Base-by-base conservation (phyloP, 768 basidiomycete genomes). In the Epithele typhae region DNA sequence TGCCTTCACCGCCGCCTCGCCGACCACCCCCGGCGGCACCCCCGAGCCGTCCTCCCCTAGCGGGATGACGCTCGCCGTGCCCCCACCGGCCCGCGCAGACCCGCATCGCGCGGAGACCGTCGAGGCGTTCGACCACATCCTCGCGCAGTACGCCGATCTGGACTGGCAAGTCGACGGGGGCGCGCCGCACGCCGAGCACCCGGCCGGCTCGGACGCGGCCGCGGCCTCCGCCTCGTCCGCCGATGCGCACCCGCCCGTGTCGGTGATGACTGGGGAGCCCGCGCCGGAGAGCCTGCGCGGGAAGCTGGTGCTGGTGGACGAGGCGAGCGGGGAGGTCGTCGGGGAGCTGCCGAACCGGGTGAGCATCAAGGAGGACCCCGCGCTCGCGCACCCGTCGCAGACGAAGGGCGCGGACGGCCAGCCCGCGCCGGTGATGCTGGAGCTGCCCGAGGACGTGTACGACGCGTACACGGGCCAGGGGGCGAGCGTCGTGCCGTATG, bases 301-400 rank as follows among this genome's bases (percentile, higher is more conserved):
- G 5, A 77, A 76, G 40, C 72, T 89, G 24, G 78, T 89, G 32
- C 74, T 87, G 51, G 74, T 90, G 44, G 79, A 91, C 59, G 78
- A 89, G 60, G 73, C 78, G 34, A 81, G 74, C 37, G 87, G 87
- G 2, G 79, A 87, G 52, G 72, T 89, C 10, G 71, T 90, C 12
- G 86, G 84, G 0, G 78, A 82, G 58, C 69, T 89, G 8, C 83
- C 84, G 46, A 70, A 79, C 38, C 61, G 68, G 43, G 68, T 86
- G 48, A 61, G 65, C 32, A 71, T 87, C 18, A 66, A 68, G 19
- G 86, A 87, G 58, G 84, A 84, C 54, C 72, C 76, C 1, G 57
- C 61, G n/a, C 68, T 89, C 18, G 48, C 52, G 30, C 15, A 19
- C 12, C 6, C 9, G 8, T 7, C 8, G 8, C 8, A n/a, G 25